These are phyloP conservation scores for Domatiomyces globalis DNA, from an alignment of 2,329 filamentous ascomycete species.

Conservation along the genomic window DNA sequence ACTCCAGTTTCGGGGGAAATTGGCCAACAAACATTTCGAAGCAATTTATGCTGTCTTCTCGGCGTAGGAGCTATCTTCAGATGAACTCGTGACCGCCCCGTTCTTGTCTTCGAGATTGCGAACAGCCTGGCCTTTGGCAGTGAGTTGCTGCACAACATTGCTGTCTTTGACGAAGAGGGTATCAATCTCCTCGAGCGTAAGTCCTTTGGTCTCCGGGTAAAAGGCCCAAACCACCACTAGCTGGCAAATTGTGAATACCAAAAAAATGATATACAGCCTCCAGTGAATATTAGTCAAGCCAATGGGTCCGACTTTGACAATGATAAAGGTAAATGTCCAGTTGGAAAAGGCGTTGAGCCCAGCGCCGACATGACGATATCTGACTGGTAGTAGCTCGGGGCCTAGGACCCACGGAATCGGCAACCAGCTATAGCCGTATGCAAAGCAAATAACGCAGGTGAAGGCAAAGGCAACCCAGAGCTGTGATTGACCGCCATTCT, in stretches of 20 bases:
- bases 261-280: constrained; percentile 55
- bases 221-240: constrained; percentile 50
- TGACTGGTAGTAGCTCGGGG: constrained; percentile 22
- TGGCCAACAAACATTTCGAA: too few relatives aligned
- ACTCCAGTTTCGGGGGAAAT: too few relatives aligned
- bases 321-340: constrained; percentile 55
- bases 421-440: constrained; percentile 34
- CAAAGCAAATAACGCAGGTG: constrained; percentile 6
- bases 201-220: constrained; percentile 57
- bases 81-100: neutral
- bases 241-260: constrained; percentile 36
- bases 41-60: neutral
- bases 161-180: constrained; percentile 9
- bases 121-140: constrained; percentile 4
- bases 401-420: constrained; percentile 15
- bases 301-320: constrained; percentile 44
- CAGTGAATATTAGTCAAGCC: constrained; percentile 33
- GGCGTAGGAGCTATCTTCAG: neutral
- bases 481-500: constrained; percentile 2
- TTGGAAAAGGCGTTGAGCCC: constrained; percentile 20
- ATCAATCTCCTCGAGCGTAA: constrained; percentile 21
- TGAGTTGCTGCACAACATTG: neutral
- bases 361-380: constrained; percentile 23
- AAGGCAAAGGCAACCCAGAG: constrained; percentile 8
- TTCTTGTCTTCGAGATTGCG: constrained; percentile 5